Evolutionary conservation across 345 rosid genomes (phyloP), one percentile per base, ranked within the genome.

Genomic region (Noccaea caerulescens): DNA sequence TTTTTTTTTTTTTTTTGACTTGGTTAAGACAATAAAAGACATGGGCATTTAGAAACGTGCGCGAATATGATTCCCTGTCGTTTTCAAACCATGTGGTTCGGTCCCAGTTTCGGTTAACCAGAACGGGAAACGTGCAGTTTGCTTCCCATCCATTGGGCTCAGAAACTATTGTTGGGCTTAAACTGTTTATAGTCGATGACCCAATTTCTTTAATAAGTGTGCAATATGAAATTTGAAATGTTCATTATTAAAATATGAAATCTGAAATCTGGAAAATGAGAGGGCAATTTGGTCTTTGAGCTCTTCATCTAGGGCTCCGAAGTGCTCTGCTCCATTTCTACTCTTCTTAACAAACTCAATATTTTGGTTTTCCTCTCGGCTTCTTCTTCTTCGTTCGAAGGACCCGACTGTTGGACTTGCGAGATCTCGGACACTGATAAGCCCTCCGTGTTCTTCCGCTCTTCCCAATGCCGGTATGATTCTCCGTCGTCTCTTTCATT

Each of bases 391-490:
- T 25, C 47, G 10, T 14, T 47, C 5, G 23, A 43, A 42, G 62
- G 52, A 55, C 6, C 37, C 43, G 2, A 6, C 5, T 3, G 10
- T 43, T 25, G 37, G 44, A 25, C 63, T 44, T 11, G 7, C 4
- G 25, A 55, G 66, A 63, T 76, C 79, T 46, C 16, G 16, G 8
- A 4, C n/a, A 53, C 59, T 63, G 54, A 68, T 6, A 25, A 41
- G 2, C 41, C 25, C 33, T 59, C 36, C 37, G 39, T 51, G 36
- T 4, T 62, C 69, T 55, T 16, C 78, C 5, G 55, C 63, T 57
- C 60, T 63, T 76, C 45, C 16, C 50, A 7, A 76, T 76, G 79
- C 75, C 79, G 79, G 79, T 76, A 56, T 20, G 58, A 37, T n/a
- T 18, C 65, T 41, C 20, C 53, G 25, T 61, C 73, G 7, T 61